These are phyloP conservation scores for Entophlyctis luteolus DNA, from an alignment of 192 early-diverging fungal genomes.

Conservation along the genomic window DNA sequence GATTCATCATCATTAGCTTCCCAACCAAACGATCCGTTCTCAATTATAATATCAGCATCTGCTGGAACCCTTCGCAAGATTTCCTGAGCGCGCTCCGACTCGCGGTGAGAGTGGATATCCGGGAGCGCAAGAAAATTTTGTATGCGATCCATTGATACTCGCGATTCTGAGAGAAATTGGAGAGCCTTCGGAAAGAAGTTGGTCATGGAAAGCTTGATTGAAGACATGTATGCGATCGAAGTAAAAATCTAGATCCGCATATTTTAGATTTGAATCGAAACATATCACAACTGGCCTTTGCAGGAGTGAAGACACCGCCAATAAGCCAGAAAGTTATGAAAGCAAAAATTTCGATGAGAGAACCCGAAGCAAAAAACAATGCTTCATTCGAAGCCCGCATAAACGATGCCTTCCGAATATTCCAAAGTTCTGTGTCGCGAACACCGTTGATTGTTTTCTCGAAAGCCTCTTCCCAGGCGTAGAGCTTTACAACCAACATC, in stretches of 20 bases:
- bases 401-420: constrained; percentile 31
- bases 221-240: constrained; percentile 33
- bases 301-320: constrained; percentile 41
- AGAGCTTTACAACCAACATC: constrained; percentile 48
- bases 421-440: constrained; percentile 32
- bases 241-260: constrained; percentile 32
- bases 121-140: constrained; percentile 41
- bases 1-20: neutral
- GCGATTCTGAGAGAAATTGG: constrained; percentile 37
- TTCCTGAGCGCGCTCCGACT: neutral
- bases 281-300: constrained; percentile 29
- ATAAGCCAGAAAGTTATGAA: constrained; percentile 42
- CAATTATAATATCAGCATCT: neutral
- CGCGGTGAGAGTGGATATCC: constrained; percentile 21
- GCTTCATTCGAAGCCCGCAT: constrained; percentile 50
- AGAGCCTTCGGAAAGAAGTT: constrained; percentile 50
- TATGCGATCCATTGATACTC: constrained; percentile 38
- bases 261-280: no score
- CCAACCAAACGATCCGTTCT: neutral
- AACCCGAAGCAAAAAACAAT: constrained; percentile 40
- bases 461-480: constrained; percentile 52
- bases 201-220: constrained; percentile 39
- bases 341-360: constrained; percentile 39
- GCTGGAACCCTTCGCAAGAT: constrained; percentile 6
- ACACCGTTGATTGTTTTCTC: constrained; percentile 32